phyloP scores from a whole-genome alignment of 2,329 filamentous ascomycete genomes.

The Scorias spongiosa region DNA sequence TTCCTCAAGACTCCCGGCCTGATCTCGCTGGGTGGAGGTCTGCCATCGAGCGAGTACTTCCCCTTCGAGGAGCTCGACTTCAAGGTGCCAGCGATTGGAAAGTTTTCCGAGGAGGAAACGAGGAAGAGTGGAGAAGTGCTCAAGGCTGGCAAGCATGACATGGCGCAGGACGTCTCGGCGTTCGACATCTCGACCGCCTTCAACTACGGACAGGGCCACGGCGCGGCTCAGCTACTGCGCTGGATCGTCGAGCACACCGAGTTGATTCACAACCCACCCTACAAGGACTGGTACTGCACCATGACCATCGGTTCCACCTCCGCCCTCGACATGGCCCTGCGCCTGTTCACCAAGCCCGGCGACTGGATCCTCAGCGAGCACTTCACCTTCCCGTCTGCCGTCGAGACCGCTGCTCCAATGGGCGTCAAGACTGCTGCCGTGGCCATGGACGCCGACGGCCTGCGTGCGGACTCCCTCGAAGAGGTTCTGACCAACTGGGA shows the following conservation, averaged over 20 bases:
- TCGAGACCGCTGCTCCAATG: constrained; percentile 49
- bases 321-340: constrained; percentile 66
- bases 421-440: constrained; percentile 47
- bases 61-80: constrained; percentile 69
- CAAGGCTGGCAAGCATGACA: constrained; percentile 71
- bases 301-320: constrained; percentile 78
- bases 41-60: constrained; percentile 82
- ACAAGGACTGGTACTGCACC: constrained; percentile 76
- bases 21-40: constrained; percentile 82
- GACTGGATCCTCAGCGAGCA: constrained; percentile 77
- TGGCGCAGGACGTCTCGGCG: constrained; percentile 44
- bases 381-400: constrained; percentile 72
- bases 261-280: constrained; percentile 72
- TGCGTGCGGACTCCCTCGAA: constrained; percentile 48
- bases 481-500: constrained; percentile 52
- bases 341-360: constrained; percentile 63
- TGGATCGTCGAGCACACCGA: constrained; percentile 94
- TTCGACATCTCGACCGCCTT: constrained; percentile 74
- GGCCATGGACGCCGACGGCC: constrained; percentile 50
- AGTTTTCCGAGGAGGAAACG: constrained; percentile 57
- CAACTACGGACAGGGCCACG: constrained; percentile 83
- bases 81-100: constrained; percentile 53
- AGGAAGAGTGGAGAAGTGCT: constrained; percentile 44
- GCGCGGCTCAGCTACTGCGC: constrained; percentile 72
- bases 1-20: constrained; percentile 67